phyloP scores from a whole-genome alignment of 352 stramenopile genomes.

The Thraustotheca clavata region DNA sequence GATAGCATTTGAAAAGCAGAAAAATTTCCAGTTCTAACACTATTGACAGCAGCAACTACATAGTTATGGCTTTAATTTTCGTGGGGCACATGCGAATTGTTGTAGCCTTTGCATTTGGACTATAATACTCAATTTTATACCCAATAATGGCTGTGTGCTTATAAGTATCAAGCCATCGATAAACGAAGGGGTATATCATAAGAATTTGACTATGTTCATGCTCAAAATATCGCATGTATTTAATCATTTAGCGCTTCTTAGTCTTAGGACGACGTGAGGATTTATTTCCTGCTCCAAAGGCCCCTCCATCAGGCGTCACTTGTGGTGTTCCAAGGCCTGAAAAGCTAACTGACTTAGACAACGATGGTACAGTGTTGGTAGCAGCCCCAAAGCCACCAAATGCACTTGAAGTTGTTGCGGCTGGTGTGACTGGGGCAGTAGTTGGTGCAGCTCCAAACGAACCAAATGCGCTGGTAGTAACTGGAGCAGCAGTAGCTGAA shows the following conservation, averaged over 20 bases:
- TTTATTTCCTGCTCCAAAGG: neutral
- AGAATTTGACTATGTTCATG: too few relatives aligned
- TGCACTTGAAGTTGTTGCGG: neutral
- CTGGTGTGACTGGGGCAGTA: conserved; percentile 16
- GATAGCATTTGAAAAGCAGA: conserved; percentile 32
- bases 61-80: conserved; percentile 36
- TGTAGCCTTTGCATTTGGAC: conserved; percentile 21
- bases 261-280: neutral
- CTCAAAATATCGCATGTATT: too few relatives aligned
- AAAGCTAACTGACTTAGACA: conserved; percentile 22
- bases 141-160: conserved; percentile 31
- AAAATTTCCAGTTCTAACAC: conserved; percentile 28
- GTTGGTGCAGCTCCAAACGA: conserved; percentile 24
- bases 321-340: neutral
- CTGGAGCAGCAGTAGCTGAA: conserved; percentile 11
- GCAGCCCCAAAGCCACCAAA: conserved; percentile 7
- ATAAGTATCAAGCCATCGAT: too few relatives aligned
- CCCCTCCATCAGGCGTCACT: neutral
- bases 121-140: conserved; percentile 49
- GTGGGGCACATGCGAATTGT: conserved; percentile 34
- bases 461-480: conserved; percentile 33
- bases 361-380: neutral
- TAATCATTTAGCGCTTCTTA: neutral
- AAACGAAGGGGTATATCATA: too few relatives aligned
- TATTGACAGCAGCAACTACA: conserved; percentile 42